Conservation (phyloP, 768 basidiomycete genomes). For the Favolaschia claudopus region DNA sequence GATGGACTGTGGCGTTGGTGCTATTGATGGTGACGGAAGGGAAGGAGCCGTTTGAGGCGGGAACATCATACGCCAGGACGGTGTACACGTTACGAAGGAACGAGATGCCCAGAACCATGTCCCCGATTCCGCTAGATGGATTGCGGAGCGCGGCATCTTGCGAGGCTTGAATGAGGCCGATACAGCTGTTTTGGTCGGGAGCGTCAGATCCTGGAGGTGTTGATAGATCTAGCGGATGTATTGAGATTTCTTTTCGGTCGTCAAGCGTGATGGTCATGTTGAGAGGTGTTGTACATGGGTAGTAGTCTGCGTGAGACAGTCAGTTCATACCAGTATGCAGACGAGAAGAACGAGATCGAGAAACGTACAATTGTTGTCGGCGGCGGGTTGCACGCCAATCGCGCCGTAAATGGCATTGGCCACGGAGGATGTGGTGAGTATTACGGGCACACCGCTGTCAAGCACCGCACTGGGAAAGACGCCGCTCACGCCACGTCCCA, state of each 20-base stretch:
- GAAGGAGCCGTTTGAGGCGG: conserved; percentile 55
- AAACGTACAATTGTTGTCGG: conserved; percentile 63
- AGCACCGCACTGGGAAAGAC: conserved; percentile 70
- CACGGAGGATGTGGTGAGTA: conserved; percentile 64
- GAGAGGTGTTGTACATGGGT: conserved; percentile 74
- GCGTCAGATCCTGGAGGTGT: conserved; percentile 52
- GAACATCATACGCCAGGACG: conserved; percentile 72
- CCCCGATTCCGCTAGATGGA: conserved; percentile 51
- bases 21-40: conserved; percentile 27
- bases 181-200: conserved; percentile 54
- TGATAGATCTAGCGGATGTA: conserved; percentile 83
- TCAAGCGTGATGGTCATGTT: conserved; percentile 77
- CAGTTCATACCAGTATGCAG: conserved; percentile 12
- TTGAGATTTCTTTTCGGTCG: conserved; percentile 58
- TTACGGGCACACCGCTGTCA: conserved; percentile 75
- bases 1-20: conserved; percentile 34
- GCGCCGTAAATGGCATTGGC: conserved; percentile 85
- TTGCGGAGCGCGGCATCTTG: conserved; percentile 50
- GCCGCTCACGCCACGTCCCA: conserved; percentile 38
- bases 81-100: conserved; percentile 81
- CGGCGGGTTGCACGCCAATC: conserved; percentile 64
- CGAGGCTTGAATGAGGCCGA: conserved; percentile 69
- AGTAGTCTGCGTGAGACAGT: conserved; percentile 60
- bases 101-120: conserved; percentile 82
- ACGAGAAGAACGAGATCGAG: not conserved